A percentile compares a stretch with the other conserved stretches of the same genome.
phyloP scores from a whole-genome alignment of 805 yeast genomes.

The Starmerella etchellsii region DNA sequence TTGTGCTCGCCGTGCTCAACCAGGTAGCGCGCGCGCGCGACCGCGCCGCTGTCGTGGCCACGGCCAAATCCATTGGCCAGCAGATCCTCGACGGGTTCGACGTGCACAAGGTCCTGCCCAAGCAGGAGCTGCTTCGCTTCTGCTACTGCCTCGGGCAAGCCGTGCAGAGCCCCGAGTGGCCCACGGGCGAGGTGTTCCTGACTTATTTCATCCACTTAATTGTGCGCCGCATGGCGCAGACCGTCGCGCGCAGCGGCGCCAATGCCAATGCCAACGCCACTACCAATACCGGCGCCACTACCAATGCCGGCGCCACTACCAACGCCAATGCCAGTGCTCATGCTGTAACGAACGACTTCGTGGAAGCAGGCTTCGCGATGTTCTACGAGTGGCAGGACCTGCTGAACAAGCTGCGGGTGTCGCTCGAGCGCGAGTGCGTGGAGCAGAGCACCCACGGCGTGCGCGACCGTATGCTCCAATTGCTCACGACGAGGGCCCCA shows the following conservation, averaged over 20 bases:
- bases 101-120: background rate
- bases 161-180: constrained; percentile 1
- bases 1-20: background rate
- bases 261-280: background rate
- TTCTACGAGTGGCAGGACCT: constrained; percentile 1
- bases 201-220: background rate
- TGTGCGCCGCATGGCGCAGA: background rate
- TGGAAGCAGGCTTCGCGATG: background rate
- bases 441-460: no score
- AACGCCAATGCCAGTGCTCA: no score
- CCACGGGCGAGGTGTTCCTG: background rate
- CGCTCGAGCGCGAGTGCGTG: background rate
- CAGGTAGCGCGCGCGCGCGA: background rate
- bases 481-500: no score
- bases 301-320: background rate
- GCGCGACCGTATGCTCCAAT: background rate
- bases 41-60: background rate
- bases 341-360: background rate
- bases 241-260: background rate
- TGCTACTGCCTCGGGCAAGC: background rate
- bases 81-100: background rate
- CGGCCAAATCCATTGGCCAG: background rate
- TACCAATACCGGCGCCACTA: background rate
- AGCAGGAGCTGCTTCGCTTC: background rate
- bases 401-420: background rate